Base-by-base conservation (phyloP, 495 filamentous ascomycete genomes). In the Cenococcum geophilum region DNA sequence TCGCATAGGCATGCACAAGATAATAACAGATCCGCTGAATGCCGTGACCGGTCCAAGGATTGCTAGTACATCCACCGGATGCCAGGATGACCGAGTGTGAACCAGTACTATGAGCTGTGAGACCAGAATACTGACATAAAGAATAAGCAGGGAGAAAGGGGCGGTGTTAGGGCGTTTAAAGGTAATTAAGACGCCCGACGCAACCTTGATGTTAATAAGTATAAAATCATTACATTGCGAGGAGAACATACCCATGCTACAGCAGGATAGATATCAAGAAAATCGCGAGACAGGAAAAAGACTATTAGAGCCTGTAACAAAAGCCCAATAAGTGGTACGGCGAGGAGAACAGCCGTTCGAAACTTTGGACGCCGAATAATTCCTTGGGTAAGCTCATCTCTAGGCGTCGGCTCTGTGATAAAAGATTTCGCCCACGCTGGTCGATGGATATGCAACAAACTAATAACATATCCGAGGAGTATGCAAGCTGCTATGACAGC, bases 1-100 rank as follows among this genome's bases (percentile, higher is more conserved):
- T 56, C 89, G 80, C 60, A 91, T 71, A 18, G 89, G 89, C 88
- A 91, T 92, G 20, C 77, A 69, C 21, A 89, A 69, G 54, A 89
- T 85, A 14, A 82, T 61, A 11, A 77, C 49, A 42, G 86, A 74
- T 20, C 77, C 70, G 11, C 64, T 49, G 9, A 82, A 47, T 1
- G 80, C 77, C 11, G 79, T 68, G 0, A 72, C 55, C 14, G 52
- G 57, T 11, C 76, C 74, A 22, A 79, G 56, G 43, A 78, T 71
- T 23, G 74, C 72, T 18, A 77, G 67, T 57, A 77, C 64, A 23
- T 75, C 61, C 14, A 75, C 70, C n/a, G 65, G 61, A 5, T 64
- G 60, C 1, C 72, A 62, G 37, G 61, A 61, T 0, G 58, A 54
- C 32, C 58, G 54, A 43, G 67, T 70, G 9, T 75, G 62, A 12